These are phyloP conservation scores for Botrytis porri DNA, from an alignment of 2,329 filamentous ascomycete genomes.

Conservation along the genomic window DNA sequence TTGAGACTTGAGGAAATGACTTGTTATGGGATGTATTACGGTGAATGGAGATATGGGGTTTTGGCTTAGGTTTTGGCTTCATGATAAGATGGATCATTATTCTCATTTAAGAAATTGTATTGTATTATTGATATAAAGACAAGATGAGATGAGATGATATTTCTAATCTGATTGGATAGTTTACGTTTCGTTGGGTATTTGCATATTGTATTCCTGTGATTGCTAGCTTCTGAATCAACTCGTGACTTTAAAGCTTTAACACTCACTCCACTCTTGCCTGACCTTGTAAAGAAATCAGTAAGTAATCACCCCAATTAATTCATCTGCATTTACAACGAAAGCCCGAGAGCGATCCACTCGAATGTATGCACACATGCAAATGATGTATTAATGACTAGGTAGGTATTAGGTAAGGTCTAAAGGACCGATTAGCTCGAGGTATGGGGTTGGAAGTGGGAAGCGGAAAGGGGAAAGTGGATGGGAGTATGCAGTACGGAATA, in stretches of 20 bases:
- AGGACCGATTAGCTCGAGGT: neutral
- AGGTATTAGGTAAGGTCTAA: neutral
- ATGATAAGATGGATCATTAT: neutral
- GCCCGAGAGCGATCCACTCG: neutral
- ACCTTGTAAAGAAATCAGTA: neutral
- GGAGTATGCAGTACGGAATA: no score
- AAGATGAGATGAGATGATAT: neutral
- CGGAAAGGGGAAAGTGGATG: neutral
- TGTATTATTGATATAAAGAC: conserved; percentile 4
- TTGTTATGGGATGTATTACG: neutral
- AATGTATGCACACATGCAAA: neutral
- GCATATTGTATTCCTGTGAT: neutral
- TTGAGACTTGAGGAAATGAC: neutral
- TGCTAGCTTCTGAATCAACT: neutral
- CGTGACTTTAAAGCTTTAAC: neutral
- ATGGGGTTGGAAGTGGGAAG: neutral
- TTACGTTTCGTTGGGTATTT: neutral
- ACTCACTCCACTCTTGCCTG: neutral
- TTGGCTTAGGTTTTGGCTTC: neutral
- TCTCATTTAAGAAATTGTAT: conserved; percentile 3
- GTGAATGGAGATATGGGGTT: neutral
- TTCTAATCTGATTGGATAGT: neutral
- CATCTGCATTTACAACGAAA: neutral
- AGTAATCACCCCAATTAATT: neutral
- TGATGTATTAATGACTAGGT: neutral